Conservation (phyloP, 306 rosid species). For the Castanea crenata region DNA sequence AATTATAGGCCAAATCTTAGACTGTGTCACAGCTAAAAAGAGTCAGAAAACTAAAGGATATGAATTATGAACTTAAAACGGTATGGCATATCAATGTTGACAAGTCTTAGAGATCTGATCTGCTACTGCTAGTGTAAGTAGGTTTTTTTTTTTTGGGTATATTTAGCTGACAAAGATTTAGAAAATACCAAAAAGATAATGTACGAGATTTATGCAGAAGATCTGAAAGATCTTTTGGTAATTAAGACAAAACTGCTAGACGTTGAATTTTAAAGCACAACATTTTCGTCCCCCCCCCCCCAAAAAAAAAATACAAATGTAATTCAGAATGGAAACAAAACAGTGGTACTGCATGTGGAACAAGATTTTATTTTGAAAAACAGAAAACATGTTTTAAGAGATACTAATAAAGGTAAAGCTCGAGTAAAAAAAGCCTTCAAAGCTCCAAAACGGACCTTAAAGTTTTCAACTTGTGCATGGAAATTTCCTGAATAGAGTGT, state of each 20-base stretch:
- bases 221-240: constrained; percentile 1
- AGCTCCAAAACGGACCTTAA: neutral
- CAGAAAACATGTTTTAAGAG: neutral
- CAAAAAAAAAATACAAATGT: no score
- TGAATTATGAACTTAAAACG: neutral
- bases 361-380: neutral
- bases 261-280: neutral
- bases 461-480: neutral
- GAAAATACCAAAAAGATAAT: neutral
- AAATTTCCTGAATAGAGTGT: neutral
- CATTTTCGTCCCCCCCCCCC: no score
- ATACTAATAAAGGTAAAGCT: neutral
- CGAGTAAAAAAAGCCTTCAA: neutral
- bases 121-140: neutral
- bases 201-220: constrained; percentile 3
- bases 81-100: neutral
- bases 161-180: neutral
- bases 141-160: neutral
- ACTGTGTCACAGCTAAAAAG: neutral
- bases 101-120: neutral
- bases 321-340: no score
- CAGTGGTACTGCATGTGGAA: no score
- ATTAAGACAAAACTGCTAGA: neutral
- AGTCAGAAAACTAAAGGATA: neutral
- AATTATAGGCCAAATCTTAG: neutral